A percentile compares a stretch with the other conserved stretches of the same genome.
Conservation (phyloP, 768 basidiomycete genomes). For the Lactifluus piperatus region DNA sequence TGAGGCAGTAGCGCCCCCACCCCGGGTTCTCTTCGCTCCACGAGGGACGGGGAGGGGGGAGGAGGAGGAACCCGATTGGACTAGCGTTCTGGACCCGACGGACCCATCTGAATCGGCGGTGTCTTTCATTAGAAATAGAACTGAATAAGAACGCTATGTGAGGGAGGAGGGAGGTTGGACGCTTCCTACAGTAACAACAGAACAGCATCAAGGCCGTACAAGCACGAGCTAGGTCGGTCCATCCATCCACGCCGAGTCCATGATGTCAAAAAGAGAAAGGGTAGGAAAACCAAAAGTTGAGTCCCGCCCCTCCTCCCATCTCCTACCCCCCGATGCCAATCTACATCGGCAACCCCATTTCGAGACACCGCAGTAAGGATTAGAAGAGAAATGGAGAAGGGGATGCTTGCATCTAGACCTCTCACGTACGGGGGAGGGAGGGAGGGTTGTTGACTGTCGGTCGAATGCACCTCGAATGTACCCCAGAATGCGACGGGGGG, state of each 20-base stretch:
- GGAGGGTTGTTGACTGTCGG: no score
- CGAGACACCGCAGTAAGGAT: background rate
- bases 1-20: background rate
- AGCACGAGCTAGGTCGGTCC: background rate
- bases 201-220: no score
- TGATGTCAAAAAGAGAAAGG: background rate
- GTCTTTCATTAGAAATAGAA: background rate
- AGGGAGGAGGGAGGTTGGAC: background rate
- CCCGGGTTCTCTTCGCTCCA: no score
- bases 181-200: background rate
- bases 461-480: background rate
- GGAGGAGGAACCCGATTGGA: background rate
- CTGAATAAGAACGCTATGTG: background rate
- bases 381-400: background rate
- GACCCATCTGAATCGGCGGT: background rate
- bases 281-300: background rate
- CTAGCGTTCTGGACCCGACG: background rate
- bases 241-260: background rate
- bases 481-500: background rate
- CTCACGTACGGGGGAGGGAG: background rate
- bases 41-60: no score
- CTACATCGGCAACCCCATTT: background rate
- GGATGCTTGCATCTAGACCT: background rate
- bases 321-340: background rate
- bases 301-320: background rate